Conservation (phyloP, 2,329 filamentous ascomycete genomes). For the Ustulina deusta region DNA sequence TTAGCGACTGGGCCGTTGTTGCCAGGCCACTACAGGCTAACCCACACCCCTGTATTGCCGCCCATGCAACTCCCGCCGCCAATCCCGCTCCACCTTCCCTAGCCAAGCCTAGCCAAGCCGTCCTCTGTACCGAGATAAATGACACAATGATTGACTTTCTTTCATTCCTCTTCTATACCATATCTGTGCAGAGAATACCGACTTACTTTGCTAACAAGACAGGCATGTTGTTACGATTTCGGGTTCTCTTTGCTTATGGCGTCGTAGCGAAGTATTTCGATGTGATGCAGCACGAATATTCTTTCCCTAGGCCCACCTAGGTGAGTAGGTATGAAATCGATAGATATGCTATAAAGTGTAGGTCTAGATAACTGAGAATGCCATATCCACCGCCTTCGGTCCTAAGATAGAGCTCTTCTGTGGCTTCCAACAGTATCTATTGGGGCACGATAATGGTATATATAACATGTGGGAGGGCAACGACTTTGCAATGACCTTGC, state of each 20-base stretch:
- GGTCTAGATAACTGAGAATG: neutral
- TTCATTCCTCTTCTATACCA: neutral
- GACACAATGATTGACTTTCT: neutral
- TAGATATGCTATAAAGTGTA: slow-evolving; percentile 4
- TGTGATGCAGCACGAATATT: neutral
- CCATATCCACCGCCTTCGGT: neutral
- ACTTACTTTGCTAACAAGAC: neutral
- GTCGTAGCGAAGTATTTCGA: neutral
- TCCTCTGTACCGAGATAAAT: neutral
- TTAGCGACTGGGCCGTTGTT: slow-evolving; percentile 17
- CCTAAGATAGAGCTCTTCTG: neutral
- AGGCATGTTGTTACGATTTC: neutral
- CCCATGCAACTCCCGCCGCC: slow-evolving; percentile 2
- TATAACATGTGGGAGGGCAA: slow-evolving; percentile 34
- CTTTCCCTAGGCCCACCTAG: too few relatives aligned
- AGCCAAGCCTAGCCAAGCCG: neutral
- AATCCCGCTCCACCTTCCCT: slow-evolving; percentile 11
- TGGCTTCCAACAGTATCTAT: slow-evolving; percentile 24
- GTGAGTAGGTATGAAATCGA: neutral
- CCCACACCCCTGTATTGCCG: neutral
- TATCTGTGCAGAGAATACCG: neutral
- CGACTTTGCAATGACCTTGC: slow-evolving; percentile 16
- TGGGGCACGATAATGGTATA: slow-evolving; percentile 26
- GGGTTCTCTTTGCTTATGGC: too few relatives aligned
- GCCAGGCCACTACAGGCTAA: slow-evolving; percentile 26